Evolutionary conservation across 2,329 filamentous ascomycete genomes (phyloP).

Genomic region (Botryosphaeria agaves): DNA sequence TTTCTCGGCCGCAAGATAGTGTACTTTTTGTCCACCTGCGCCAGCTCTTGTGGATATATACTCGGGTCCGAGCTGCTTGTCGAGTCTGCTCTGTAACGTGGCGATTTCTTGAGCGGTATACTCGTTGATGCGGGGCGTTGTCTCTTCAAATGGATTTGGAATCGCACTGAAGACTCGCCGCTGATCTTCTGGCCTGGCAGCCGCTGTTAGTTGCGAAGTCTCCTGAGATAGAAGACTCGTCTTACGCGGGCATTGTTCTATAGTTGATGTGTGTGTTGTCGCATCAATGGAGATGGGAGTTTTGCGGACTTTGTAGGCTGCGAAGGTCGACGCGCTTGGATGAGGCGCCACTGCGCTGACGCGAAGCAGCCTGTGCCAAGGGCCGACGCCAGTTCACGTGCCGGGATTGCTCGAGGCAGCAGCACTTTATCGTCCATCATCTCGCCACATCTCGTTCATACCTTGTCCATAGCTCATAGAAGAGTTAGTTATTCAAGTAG

Average conservation of each 20-base stretch:
- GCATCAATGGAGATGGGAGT: too few relatives aligned
- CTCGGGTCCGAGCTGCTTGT: conserved; percentile 89
- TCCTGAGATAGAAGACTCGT: conserved; percentile 5
- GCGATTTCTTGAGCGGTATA: conserved; percentile 88
- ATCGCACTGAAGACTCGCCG: conserved; percentile 19
- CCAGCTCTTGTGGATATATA: conserved; percentile 81
- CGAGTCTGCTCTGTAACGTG: conserved; percentile 67
- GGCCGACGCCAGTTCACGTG: too few relatives aligned
- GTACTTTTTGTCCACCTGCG: conserved; percentile 68
- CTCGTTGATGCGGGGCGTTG: conserved; percentile 48
- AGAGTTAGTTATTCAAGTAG: too few relatives aligned
- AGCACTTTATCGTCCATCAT: too few relatives aligned
- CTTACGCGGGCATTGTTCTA: conserved; percentile 3
- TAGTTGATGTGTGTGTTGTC: too few relatives aligned
- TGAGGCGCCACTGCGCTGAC: too few relatives aligned
- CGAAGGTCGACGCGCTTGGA: too few relatives aligned
- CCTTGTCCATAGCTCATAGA: too few relatives aligned
- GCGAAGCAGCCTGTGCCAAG: too few relatives aligned
- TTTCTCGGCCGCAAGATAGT: conserved; percentile 93
- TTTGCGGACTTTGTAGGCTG: too few relatives aligned
- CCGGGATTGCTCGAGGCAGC: too few relatives aligned
- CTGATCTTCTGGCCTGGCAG: conserved; percentile 8
- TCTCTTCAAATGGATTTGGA: conserved; percentile 68
- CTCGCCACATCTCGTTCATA: too few relatives aligned
- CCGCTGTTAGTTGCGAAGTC: conserved; percentile 18